A percentile compares a stretch with the other conserved stretches of the same genome.
Conservation (phyloP, 345 rosid genomes). For the Eucalyptus tenuipes region DNA sequence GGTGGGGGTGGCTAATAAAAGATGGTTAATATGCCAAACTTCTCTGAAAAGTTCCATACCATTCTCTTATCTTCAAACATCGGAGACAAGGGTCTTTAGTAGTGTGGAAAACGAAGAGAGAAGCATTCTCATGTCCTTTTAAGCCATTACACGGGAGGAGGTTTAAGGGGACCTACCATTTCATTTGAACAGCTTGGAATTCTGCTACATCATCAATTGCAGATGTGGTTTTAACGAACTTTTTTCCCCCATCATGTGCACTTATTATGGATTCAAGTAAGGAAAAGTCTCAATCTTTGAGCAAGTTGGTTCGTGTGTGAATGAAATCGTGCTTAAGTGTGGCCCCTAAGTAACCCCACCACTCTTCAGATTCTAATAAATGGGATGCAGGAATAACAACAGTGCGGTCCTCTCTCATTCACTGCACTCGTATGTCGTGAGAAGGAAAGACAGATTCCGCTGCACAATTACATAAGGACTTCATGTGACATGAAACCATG, state of each 20-base stretch:
- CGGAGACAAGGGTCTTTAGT: neutral
- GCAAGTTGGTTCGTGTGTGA: neutral
- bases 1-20: neutral
- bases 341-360: neutral
- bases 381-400: neutral
- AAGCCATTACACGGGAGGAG: neutral
- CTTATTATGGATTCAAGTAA: neutral
- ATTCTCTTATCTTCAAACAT: neutral
- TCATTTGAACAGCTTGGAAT: constrained; percentile 10
- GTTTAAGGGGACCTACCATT: constrained; percentile 5
- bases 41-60: neutral
- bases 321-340: neutral
- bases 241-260: neutral
- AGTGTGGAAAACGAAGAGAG: neutral
- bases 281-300: neutral
- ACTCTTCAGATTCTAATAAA: neutral
- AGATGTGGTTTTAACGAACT: neutral
- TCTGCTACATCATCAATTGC: neutral
- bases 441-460: neutral
- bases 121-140: neutral
- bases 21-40: neutral
- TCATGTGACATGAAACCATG: neutral
- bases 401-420: neutral
- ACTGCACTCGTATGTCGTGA: neutral
- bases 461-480: neutral